Percentiles rank a stretch among this genome's conserved stretches.
Evolutionary conservation across 2,329 filamentous ascomycete species (phyloP).

Genomic region (Arthrobotrys musiformis): DNA sequence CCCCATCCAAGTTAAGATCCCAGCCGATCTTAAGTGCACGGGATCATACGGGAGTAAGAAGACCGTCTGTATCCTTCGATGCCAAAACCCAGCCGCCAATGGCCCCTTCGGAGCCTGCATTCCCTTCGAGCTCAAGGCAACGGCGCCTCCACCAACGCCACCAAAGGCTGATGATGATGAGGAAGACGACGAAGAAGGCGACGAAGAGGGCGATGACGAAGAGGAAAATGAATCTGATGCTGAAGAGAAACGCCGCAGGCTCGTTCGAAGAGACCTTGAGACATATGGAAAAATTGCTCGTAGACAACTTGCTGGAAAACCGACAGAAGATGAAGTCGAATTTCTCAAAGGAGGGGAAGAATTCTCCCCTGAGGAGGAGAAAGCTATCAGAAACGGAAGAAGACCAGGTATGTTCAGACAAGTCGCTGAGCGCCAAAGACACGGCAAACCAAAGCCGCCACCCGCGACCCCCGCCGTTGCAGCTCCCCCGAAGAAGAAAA

Average conservation of each 20-base stretch:
- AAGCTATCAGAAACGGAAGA: neutral
- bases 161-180: neutral
- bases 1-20: neutral
- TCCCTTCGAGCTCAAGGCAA: slow-evolving; percentile 64
- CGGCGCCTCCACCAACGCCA: slow-evolving; percentile 65
- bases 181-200: neutral
- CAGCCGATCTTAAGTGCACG: slow-evolving; percentile 64
- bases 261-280: neutral
- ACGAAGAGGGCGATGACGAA: too few species aligned
- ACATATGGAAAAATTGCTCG: neutral
- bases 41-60: slow-evolving; percentile 71
- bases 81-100: slow-evolving; percentile 71
- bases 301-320: neutral
- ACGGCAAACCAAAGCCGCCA: too few species aligned
- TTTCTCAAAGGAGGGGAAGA: neutral
- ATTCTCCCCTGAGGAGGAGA: neutral
- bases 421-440: neutral
- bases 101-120: slow-evolving; percentile 73
- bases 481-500: too few species aligned
- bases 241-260: neutral
- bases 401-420: neutral
- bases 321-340: neutral
- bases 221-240: too few species aligned
- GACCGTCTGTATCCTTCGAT: slow-evolving; percentile 72
- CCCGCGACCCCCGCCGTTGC: too few species aligned